A percentile compares a stretch with the other conserved stretches of the same genome.
phyloP scores from a whole-genome alignment of 2,329 filamentous ascomycete species.

The Metarhizium humberi region DNA sequence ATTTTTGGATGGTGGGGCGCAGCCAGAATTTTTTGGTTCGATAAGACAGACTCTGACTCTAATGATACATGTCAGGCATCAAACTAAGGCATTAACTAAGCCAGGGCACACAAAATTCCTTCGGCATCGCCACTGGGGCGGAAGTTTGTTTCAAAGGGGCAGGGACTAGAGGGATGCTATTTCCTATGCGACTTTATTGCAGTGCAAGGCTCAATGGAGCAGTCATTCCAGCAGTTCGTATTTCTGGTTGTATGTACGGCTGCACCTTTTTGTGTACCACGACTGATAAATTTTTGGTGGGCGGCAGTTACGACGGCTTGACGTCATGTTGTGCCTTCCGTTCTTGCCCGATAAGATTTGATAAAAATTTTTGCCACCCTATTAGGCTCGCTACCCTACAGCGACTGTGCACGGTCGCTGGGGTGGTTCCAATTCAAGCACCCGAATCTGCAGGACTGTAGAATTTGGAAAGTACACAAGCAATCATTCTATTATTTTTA shows the following conservation, averaged over 20 bases:
- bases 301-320: not conserved
- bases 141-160: not conserved
- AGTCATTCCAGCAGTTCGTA: not conserved
- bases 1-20: conserved; percentile 30
- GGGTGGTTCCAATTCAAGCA: too few species aligned
- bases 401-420: too few species aligned
- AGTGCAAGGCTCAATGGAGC: not conserved
- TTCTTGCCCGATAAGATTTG: not conserved
- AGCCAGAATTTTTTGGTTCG: conserved; percentile 25
- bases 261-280: not conserved
- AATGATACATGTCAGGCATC: conserved; percentile 21
- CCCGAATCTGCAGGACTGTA: too few species aligned
- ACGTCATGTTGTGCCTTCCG: conserved; percentile 1
- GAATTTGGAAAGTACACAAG: too few species aligned
- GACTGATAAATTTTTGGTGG: not conserved
- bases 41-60: conserved; percentile 8
- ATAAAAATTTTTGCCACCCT: not conserved
- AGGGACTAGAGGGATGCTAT: not conserved
- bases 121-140: not conserved
- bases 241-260: not conserved
- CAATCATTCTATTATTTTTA: too few species aligned
- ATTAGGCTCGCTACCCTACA: not conserved
- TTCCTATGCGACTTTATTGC: not conserved
- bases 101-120: conserved; percentile 3
- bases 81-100: conserved; percentile 23